Evolutionary conservation across 495 filamentous ascomycete species (phyloP), one percentile per base, ranked within the genome.

Genomic region (Aspergillus nidulans): DNA sequence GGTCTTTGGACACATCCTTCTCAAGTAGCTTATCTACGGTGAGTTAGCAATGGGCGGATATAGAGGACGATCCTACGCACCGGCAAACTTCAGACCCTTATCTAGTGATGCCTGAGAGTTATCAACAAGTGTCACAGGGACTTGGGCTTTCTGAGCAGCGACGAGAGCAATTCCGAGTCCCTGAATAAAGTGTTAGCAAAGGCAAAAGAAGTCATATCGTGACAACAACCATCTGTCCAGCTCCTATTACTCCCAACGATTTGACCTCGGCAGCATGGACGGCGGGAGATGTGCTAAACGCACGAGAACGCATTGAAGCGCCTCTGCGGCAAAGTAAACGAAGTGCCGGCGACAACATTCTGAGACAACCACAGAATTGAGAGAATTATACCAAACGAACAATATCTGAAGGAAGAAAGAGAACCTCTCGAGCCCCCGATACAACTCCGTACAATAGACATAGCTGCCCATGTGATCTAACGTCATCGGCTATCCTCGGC

Each of bases 91-190:
- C 32, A 97, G 68, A 25, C 92, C 90, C 71, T 95, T 97, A 65
- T 97, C 85, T 50, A 99, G 76, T n/a, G 92, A 88, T 24, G 84
- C 82, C 70, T 95, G 85, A 1, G 85, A 92, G 61, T 67, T 88
- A 69, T 99, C 94, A 24, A 99, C 80, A 23, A 99, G 69, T 23
- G 85, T 90, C 2, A 99, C 92, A 3, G 91, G 88, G 6, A 97
- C 82, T 58, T 82, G 69, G 24, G 91, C 92, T 73, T 81, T 91
- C 55, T 87, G 85, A 41, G 94, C 90, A 45, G 95, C 95, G 18
- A 97, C 94, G 23, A 99, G 80, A 13, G 94, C 95, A 67, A 99
- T 97, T 47, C 95, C 95, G 47, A 99, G 77, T 56, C 95, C 94
- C 94, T 97, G 61, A 13, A 55, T 46, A 42, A n/a, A n/a, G 20